A percentile compares a stretch with the other conserved stretches of the same genome.
Conservation (phyloP, 768 basidiomycete genomes). For the Cubamyces sp. region DNA sequence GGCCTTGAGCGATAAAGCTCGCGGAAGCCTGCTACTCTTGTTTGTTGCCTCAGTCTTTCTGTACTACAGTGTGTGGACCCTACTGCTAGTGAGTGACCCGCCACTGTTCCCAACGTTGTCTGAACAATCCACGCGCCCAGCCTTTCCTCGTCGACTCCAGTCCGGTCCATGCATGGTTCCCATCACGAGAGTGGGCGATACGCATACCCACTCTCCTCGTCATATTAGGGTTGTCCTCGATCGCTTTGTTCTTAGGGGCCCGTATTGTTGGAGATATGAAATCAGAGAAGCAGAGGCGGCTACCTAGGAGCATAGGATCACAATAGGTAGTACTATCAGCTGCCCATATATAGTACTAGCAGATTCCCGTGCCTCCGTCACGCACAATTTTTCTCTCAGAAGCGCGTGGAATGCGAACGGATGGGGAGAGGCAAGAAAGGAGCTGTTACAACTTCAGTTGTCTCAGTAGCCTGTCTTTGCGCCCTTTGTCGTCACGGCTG, state of each 20-base stretch:
- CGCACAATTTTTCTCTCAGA: too few species aligned
- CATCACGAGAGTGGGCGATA: conserved; percentile 90
- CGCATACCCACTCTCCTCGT: conserved; percentile 84
- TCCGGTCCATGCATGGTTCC: conserved; percentile 79
- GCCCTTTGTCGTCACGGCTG: too few species aligned
- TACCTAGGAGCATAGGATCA: too few species aligned
- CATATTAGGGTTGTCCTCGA: conserved; percentile 75
- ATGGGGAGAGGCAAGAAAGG: too few species aligned
- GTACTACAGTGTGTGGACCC: conserved; percentile 93
- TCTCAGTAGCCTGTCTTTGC: too few species aligned
- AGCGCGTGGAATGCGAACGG: too few species aligned
- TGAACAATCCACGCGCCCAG: conserved; percentile 36
- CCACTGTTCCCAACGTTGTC: conserved; percentile 2
- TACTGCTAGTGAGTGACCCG: conserved; percentile 69
- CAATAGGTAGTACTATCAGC: too few species aligned
- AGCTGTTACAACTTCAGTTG: too few species aligned
- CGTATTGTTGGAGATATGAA: conserved; percentile 11
- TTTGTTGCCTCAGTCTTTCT: conserved; percentile 75
- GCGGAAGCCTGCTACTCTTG: conserved; percentile 82
- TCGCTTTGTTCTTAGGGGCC: conserved; percentile 69
- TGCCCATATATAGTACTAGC: too few species aligned
- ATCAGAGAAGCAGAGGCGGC: too few species aligned
- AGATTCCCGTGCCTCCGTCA: too few species aligned
- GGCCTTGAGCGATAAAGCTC: conserved; percentile 79
- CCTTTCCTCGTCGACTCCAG: conserved; percentile 83